Base-by-base conservation (phyloP, 2,329 filamentous ascomycete species). In the Microcyclospora tardicrescens region DNA sequence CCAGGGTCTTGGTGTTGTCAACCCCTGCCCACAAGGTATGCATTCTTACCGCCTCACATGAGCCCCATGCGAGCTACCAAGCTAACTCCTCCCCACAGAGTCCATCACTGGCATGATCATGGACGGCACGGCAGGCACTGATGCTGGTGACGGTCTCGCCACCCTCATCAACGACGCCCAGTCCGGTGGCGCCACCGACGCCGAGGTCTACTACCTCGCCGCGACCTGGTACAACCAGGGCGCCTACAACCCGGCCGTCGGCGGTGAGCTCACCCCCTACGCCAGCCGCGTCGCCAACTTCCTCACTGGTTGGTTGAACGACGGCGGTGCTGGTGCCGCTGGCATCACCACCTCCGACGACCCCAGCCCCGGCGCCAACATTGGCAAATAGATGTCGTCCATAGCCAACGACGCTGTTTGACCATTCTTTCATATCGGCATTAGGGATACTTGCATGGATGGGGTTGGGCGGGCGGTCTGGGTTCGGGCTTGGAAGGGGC, bases 111-210 rank as follows among this genome's bases (percentile, higher is more conserved):
- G 50, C 14, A 65, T 65, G 63, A 53, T 66, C 24, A 44, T 47
- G 9, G 67, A 71, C 33, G 68, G 67, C n/a, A 55, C 59, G 1
- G 50, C 53, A 16, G 66, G 67, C 13, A 64, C 65, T 3, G 39
- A 50, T 5, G 44, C 48, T n/a, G 64, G 64, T 3, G 61, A 65
- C 12, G 67, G 66, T 2, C 52, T 70, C 14, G 30, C 30, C 30
- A 32, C 12, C 30, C 30, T 32, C 14, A 32, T 32, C 12, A 32
- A 32, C 30, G 14, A 15, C 12, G 30, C 30, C 14, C 30, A 32
- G 30, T n/a, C 12, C 30, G 12, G 14, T 6, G 30, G 30, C 30
- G 12, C 30, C 12, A n/a, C 30, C 14, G 30, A 32, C 30, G 4
- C 30, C 14, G 12, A 32, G 14, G 14, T 15, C 30, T 32, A n/a